phyloP scores from a whole-genome alignment of 176 grass and related monocot genomes.

The Themeda triandra region DNA sequence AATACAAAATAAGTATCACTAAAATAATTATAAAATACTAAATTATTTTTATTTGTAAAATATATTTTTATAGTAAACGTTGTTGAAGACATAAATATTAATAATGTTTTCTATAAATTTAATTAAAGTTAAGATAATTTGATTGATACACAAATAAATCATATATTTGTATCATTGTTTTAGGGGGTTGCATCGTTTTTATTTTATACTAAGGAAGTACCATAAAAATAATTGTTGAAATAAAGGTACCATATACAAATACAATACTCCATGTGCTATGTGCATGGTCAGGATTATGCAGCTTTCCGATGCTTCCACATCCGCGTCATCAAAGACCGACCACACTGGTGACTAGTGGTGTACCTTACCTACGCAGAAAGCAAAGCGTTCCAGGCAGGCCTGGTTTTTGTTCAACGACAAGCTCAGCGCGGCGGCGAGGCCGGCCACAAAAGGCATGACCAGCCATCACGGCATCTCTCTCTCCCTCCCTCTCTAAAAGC shows the following conservation, averaged over 20 bases:
- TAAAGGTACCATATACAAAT: neutral
- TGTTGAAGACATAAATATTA: too few relatives aligned
- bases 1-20: too few relatives aligned
- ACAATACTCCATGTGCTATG: neutral
- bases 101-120: too few relatives aligned
- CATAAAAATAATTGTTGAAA: too few relatives aligned
- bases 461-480: neutral
- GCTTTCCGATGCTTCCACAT: slow-evolving; percentile 9
- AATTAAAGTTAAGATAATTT: too few relatives aligned
- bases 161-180: too few relatives aligned
- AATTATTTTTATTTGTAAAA: too few relatives aligned
- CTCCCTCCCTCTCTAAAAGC: neutral
- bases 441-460: neutral
- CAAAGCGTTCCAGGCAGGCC: neutral
- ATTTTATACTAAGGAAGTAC: neutral
- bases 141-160: too few relatives aligned
- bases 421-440: neutral
- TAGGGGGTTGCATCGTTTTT: too few relatives aligned
- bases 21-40: too few relatives aligned
- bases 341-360: neutral
- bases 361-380: slow-evolving; percentile 9
- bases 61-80: too few relatives aligned
- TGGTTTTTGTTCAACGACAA: neutral
- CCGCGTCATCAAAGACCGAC: neutral
- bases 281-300: neutral